A percentile compares a stretch with the other conserved stretches of the same genome.
phyloP scores from a whole-genome alignment of 192 early-diverging fungal genomes.

The Gonapodya prolifera region DNA sequence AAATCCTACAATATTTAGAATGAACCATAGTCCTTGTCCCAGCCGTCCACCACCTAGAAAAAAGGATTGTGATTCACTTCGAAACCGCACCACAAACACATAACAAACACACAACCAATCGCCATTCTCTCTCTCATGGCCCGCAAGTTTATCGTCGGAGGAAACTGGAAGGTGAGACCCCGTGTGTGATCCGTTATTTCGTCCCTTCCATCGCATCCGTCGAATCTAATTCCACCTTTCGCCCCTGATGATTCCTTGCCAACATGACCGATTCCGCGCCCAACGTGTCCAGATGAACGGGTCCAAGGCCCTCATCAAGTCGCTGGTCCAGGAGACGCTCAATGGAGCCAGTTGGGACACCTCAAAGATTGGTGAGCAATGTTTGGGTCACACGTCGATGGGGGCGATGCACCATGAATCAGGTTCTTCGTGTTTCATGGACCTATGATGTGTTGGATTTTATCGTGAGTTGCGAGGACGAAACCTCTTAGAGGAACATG shows the following conservation, averaged over 20 bases:
- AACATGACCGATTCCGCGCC: background rate
- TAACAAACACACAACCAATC: too few species aligned
- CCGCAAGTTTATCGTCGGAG: constrained; percentile 79
- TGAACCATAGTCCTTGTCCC: too few species aligned
- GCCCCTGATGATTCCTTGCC: background rate
- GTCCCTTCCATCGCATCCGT: background rate
- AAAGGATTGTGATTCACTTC: too few species aligned
- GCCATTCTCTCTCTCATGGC: too few species aligned
- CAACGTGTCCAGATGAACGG: constrained; percentile 96
- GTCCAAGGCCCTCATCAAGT: constrained; percentile 53
- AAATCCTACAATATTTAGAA: too few species aligned
- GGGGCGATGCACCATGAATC: too few species aligned
- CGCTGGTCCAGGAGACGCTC: constrained; percentile 53
- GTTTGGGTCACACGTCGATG: too few species aligned
- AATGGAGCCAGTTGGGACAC: constrained; percentile 54
- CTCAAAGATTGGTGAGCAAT: constrained; percentile 51
- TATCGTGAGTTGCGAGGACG: too few species aligned
- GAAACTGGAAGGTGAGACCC: constrained; percentile 24
- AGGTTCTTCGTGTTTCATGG: too few species aligned
- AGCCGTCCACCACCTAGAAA: too few species aligned
- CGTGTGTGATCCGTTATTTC: background rate
- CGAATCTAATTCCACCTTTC: background rate
- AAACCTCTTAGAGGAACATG: background rate
- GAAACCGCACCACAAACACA: too few species aligned
- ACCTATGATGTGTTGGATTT: too few species aligned